Conservation (phyloP, 2,329 filamentous ascomycete species). For the Xylariaceae sp. region DNA sequence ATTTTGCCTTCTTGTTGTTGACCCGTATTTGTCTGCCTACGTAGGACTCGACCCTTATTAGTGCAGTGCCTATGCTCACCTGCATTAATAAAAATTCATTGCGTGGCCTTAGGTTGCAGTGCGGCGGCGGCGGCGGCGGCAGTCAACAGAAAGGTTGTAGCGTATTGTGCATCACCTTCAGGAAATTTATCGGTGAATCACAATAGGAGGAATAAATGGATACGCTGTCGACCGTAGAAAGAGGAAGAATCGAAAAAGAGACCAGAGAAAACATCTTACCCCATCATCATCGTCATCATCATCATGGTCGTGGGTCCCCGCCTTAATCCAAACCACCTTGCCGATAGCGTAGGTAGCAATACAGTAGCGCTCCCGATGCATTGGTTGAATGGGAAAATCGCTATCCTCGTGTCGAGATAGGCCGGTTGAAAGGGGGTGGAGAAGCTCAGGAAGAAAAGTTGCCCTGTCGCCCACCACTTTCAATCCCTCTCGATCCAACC, state of each 20-base stretch:
- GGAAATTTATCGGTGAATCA: background rate
- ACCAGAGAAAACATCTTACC: background rate
- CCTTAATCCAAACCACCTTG: conserved; percentile 8
- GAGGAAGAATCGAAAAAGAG: background rate
- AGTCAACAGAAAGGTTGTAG: background rate
- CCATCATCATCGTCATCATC: background rate
- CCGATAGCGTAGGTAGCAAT: conserved; percentile 3
- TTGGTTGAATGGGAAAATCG: conserved; percentile 25
- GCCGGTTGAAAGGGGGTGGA: conserved; percentile 3
- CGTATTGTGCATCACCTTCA: background rate
- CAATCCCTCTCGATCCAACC: conserved; percentile 2
- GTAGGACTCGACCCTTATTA: conserved; percentile 6
- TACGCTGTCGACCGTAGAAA: background rate
- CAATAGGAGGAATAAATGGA: background rate
- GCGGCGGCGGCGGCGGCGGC: conserved; percentile 7
- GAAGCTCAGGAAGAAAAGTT: background rate
- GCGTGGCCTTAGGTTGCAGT: conserved; percentile 17
- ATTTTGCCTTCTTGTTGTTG: background rate
- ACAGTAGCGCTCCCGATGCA: conserved; percentile 27
- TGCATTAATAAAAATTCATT: conserved; percentile 11
- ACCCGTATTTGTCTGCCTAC: background rate
- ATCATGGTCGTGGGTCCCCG: background rate
- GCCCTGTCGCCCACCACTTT: conserved; percentile 3
- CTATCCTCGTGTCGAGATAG: conserved; percentile 6
- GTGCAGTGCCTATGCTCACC: conserved; percentile 1